phyloP scores from a whole-genome alignment of 257 asterid genomes.

The Mentha longifolia region DNA sequence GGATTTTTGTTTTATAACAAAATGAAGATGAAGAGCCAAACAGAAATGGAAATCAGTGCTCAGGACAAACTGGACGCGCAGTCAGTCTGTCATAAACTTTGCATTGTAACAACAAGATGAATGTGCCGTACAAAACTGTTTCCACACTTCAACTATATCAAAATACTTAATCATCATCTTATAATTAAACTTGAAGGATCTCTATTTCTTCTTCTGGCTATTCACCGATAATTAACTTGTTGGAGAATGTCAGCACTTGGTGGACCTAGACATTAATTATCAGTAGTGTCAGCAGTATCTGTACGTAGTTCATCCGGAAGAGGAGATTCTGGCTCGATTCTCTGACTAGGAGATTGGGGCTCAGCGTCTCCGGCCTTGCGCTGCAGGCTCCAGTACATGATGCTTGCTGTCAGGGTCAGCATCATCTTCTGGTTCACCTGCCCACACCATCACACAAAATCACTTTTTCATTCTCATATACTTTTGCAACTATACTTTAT shows the following conservation, averaged over 20 bases:
- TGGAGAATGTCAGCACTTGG: not conserved
- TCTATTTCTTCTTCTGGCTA: slow-evolving; percentile 6
- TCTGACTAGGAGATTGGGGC: slow-evolving; percentile 25
- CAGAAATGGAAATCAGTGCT: not conserved
- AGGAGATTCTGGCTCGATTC: not conserved
- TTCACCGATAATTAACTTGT: too few species aligned
- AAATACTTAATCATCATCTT: slow-evolving; percentile 8
- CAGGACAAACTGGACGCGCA: not conserved
- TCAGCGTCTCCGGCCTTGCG: slow-evolving; percentile 42
- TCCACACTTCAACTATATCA: not conserved
- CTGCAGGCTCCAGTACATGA: slow-evolving; percentile 89
- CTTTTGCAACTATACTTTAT: not conserved
- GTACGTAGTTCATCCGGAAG: not conserved
- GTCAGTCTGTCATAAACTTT: not conserved
- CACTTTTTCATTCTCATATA: not conserved
- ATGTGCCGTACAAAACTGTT: not conserved
- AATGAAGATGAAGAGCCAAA: not conserved
- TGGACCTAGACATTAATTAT: slow-evolving; percentile 20
- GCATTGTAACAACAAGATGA: not conserved
- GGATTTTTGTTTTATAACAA: not conserved
- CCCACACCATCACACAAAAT: slow-evolving; percentile 24
- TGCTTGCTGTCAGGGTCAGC: slow-evolving; percentile 76
- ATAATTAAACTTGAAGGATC: not conserved
- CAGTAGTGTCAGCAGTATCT: not conserved
- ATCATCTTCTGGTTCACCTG: slow-evolving; percentile 93